Evolutionary conservation across 495 filamentous ascomycete genomes (phyloP).

Genomic region (Parathielavia hyrcaniae): DNA sequence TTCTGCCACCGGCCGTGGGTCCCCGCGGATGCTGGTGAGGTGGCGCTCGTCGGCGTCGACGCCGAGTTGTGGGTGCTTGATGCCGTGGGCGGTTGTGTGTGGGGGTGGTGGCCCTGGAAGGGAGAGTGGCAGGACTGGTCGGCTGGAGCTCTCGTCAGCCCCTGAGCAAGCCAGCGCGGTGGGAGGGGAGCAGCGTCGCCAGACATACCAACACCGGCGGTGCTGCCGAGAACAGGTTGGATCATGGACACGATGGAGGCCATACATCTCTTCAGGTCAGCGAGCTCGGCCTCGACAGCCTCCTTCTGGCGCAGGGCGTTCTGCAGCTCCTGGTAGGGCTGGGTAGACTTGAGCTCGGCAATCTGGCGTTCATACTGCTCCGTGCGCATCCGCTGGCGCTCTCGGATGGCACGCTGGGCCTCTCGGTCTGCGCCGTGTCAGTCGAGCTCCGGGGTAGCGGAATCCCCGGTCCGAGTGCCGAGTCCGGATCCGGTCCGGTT

Average conservation of each 20-base stretch:
- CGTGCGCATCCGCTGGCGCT: constrained; percentile 69
- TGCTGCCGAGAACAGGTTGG: constrained; percentile 48
- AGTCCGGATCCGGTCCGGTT: background rate
- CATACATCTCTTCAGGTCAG: constrained; percentile 58
- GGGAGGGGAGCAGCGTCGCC: background rate
- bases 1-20: constrained; percentile 28
- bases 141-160: constrained; percentile 5
- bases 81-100: constrained; percentile 17
- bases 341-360: constrained; percentile 52
- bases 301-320: constrained; percentile 62
- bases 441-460: background rate
- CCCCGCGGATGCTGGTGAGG: constrained; percentile 33
- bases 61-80: constrained; percentile 24
- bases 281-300: constrained; percentile 62
- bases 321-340: constrained; percentile 75
- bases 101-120: constrained; percentile 5
- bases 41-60: constrained; percentile 34
- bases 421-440: constrained; percentile 52
- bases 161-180: background rate
- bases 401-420: constrained; percentile 74
- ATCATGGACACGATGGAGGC: constrained; percentile 56
- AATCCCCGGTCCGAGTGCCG: background rate
- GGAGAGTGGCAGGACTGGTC: constrained; percentile 15
- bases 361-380: constrained; percentile 50
- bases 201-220: constrained; percentile 16